phyloP scores from a whole-genome alignment of 163 green algal species.

The Picocystis sp. region DNA sequence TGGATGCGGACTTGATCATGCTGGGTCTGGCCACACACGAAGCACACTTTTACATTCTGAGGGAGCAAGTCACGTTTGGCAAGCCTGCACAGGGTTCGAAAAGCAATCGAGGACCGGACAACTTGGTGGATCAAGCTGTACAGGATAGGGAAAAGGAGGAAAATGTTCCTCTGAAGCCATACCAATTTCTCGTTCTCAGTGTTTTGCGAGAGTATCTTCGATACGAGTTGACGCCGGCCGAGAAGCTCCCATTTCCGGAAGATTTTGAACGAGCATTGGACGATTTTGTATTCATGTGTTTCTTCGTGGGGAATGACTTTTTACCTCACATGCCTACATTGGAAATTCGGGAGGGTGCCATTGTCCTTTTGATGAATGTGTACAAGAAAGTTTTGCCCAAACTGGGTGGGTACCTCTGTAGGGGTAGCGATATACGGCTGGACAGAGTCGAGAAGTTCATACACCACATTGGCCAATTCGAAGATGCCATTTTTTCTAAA shows the following conservation, averaged over 20 bases:
- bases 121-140: too few species aligned
- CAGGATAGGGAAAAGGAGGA: too few species aligned
- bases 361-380: slow-evolving; percentile 35
- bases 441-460: slow-evolving; percentile 62
- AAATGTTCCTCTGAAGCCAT: slow-evolving; percentile 4
- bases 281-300: slow-evolving; percentile 66
- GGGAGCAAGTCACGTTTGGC: too few species aligned
- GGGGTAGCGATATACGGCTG: slow-evolving; percentile 32
- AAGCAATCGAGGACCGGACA: too few species aligned
- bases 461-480: slow-evolving; percentile 44
- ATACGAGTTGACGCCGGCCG: slow-evolving; percentile 20
- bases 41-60: slow-evolving; percentile 83
- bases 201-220: slow-evolving; percentile 29
- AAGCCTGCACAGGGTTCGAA: too few species aligned
- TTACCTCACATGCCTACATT: slow-evolving; percentile 87
- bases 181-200: slow-evolving; percentile 19
- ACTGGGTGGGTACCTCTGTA: slow-evolving; percentile 27
- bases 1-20: slow-evolving; percentile 1
- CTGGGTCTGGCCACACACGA: slow-evolving; percentile 68
- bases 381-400: slow-evolving; percentile 18
- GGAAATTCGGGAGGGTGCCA: slow-evolving; percentile 89
- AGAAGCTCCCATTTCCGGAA: slow-evolving; percentile 1
- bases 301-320: slow-evolving; percentile 41
- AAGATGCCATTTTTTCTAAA: slow-evolving; percentile 93
- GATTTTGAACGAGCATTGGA: slow-evolving; percentile 64